Base-by-base conservation (phyloP, 345 rosid genomes). In the Gossypium australe region DNA sequence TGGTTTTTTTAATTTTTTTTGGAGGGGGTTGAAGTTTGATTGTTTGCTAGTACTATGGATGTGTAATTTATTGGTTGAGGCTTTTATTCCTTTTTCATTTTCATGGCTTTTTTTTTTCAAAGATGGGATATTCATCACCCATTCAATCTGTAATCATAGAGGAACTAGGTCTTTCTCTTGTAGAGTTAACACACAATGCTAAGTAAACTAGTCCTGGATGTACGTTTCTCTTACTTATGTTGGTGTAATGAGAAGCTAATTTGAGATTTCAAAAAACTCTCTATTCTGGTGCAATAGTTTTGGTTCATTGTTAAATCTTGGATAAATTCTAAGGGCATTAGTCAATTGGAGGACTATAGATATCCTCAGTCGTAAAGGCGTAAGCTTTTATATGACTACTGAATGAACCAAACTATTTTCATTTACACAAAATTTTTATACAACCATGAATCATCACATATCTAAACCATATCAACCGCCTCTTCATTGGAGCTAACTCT, bases 241-340 rank as follows among this genome's bases (percentile, higher is more conserved):
- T 2, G 25, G 59, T n/a, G 0, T 18, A 55, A 7, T 7, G 24
- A n/a, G 4, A n/a, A 52, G 2, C 57, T 16, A 17, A 0, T 52
- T 52, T 52, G 10, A 52, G 8, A 1, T 52, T 52, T 1, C n/a
- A 7, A 52, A 34, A 10, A n/a, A n/a, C 16, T 24, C 1, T 25
- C n/a, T 25, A 11, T 60, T 0, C n/a, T 60, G 1, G 41, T 65
- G 41, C 41, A 25, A 38, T 60, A 29, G 4, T 60, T 60, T 60
- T 44, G 70, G 57, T 65, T 4, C 76, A 78, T 80, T 80, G 67
- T 13, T 73, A 83, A 44, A 61, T 78, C 3, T 80, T 51, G 83
- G 86, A 78, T 81, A 81, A 11, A 75, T 83, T 76, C 52, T 83
- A 58, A 82, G 86, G 29, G 86, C 83, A 41, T 7, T 80, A 43